Base-by-base conservation (phyloP, 768 basidiomycete species). In the Russula dissimulans region DNA sequence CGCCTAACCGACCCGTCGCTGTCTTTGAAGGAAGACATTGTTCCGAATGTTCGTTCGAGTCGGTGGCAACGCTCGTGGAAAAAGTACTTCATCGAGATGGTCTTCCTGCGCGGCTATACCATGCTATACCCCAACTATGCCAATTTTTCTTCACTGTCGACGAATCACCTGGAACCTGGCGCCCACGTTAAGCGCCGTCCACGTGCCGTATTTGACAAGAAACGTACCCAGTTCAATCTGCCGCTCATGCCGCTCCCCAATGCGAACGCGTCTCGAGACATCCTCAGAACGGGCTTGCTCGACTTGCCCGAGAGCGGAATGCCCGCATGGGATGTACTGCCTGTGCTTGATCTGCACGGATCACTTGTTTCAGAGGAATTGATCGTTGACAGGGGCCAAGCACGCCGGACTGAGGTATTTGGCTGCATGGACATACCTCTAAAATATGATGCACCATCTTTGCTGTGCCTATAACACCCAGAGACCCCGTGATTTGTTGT, bases 101-200 rank as follows among this genome's bases (percentile, higher is more conserved):
- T 82, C 44, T 89, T 85, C 71, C 78, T 94, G 14, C 82, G 84
- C 5, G 89, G 91, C 3, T 91, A 90, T 71, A 81, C 84, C 54
- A 93, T 93, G 91, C 80, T 94, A 34, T 94, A 94, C 68, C 91
- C 91, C 11, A 94, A 93, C 73, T 93, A 82, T 68, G 78, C 75
- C 44, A 77, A 76, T 46, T 91, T 83, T 66, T 69, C 77, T 41
- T 91, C 90, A 32, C 71, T 94, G 7, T 93, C 92, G 61, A 94
- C 90, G n/a, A 94, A 94, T 70, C 91, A 91, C 67, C 79, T 93
- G 56, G 91, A 94, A 74, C 78, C 83, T 17, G 91, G 91, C 34
- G 83, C 85, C 43, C 91, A 94, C 66, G 89, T 93, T 50, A 82
- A 80, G 67, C 76, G 76, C 46, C 74, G 76, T 22, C 80, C 83